These are phyloP conservation scores for Colletotrichum tanaceti DNA, from an alignment of 2,329 filamentous ascomycete species.

Conservation along the genomic window DNA sequence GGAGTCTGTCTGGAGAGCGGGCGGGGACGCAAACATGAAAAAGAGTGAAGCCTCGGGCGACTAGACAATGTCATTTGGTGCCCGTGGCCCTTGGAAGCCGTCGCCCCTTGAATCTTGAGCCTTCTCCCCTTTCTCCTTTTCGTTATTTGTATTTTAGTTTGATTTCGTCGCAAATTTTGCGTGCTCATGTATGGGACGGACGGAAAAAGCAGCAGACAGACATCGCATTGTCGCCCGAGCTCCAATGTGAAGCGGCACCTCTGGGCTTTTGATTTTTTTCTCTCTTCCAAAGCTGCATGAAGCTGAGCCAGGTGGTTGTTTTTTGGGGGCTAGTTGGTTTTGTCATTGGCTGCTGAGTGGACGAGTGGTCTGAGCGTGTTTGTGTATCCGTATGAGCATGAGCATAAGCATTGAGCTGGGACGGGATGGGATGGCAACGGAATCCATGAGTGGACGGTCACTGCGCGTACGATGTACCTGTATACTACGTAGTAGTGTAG, in stretches of 20 bases:
- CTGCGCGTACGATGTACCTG: too few relatives aligned
- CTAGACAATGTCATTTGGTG: conserved; percentile 7
- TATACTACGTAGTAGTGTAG: too few relatives aligned
- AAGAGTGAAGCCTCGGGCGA: conserved; percentile 18
- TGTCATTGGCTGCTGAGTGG: conserved; percentile 35
- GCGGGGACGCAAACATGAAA: too few relatives aligned
- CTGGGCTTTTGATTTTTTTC: neutral
- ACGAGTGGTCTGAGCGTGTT: conserved; percentile 28
- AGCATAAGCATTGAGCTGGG: conserved; percentile 18
- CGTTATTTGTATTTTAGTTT: too few relatives aligned
- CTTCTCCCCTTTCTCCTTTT: neutral
- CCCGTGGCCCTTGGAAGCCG: conserved; percentile 10
- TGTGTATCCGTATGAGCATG: conserved; percentile 20
- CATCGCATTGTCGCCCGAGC: conserved; percentile 24
- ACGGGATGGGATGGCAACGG: conserved; percentile 23
- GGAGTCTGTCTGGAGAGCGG: neutral
- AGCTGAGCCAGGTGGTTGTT: conserved; percentile 32
- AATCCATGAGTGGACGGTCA: conserved; percentile 29
- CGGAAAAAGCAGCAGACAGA: conserved; percentile 26
- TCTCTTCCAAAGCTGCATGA: conserved; percentile 19
- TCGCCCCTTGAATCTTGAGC: conserved; percentile 16
- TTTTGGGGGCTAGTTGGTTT: conserved; percentile 24
- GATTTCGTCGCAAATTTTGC: neutral
- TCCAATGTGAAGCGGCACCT: conserved; percentile 3
- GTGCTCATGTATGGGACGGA: conserved; percentile 23